Base-by-base conservation (phyloP, 805 yeast genomes). In the Ogataea parapolymorpha region DNA sequence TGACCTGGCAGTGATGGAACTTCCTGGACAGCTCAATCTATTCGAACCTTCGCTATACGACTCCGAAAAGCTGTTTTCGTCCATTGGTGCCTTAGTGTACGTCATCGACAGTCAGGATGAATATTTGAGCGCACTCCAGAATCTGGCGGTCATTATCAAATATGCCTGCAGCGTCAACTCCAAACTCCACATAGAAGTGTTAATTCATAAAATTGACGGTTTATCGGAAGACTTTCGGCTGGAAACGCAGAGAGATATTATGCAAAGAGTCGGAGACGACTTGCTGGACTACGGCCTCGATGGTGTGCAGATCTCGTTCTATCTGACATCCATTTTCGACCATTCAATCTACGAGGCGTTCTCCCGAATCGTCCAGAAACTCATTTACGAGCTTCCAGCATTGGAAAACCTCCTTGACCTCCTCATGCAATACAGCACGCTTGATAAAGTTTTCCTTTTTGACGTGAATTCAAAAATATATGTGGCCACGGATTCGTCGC, bases 61-160 rank as follows among this genome's bases (percentile, higher is more conserved):
- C 54, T 79, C 85, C 17, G 89, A 82, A 46, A 71, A 81, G 46
- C 64, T 90, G 20, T 90, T 91, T 56, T 72, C 82, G 31, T 79
- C 83, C 32, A 88, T 89, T 11, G 96, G 96, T 14, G 93, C 96
- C 0, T 70, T 93, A 22, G 93, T 93, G 2, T 93, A 93, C 58
- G 96, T 93, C 29, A 89, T 93, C 47, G 99, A 93, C 63, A 78
- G 90, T 9, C 97, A 89, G 61, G 98, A 91, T 66, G 99, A 93
- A 61, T 93, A 93, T 63, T 67, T 90, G 50, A 84, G 88, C 62
- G 96, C 98, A 0, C 72, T 93, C 34, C 88, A 95, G 20, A 90
- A 89, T 58, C 67, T 93, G 35, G 87, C 91, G 4, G 82, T 83
- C 72, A 88, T 93, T 46, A 83, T 90, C 44, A 93, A 86, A 56